phyloP scores from a whole-genome alignment of 768 basidiomycete genomes.

The Podaxis sp. region DNA sequence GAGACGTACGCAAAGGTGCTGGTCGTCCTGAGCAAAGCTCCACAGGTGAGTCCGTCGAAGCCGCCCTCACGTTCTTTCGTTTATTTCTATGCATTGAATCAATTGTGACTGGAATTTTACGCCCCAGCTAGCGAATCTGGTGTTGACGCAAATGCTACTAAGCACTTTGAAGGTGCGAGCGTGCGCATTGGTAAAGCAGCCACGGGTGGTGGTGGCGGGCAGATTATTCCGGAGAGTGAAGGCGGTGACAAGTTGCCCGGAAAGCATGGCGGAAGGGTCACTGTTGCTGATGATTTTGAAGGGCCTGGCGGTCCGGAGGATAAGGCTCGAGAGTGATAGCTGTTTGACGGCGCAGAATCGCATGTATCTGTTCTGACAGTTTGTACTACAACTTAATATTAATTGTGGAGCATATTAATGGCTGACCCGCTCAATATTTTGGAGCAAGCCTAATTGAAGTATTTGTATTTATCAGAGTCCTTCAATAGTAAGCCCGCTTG shows the following conservation, averaged over 20 bases:
- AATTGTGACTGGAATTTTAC: not conserved
- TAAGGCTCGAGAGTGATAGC: not conserved
- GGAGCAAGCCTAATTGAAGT: too few relatives aligned
- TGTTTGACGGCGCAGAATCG: not conserved
- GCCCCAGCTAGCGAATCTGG: not conserved
- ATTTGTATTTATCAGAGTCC: too few relatives aligned
- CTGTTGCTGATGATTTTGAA: not conserved
- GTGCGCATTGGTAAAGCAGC: not conserved
- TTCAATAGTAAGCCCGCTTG: constrained; percentile 36
- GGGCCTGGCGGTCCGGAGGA: not conserved
- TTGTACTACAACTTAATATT: not conserved
- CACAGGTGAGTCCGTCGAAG: not conserved
- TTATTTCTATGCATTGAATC: not conserved
- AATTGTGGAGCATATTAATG: too few relatives aligned
- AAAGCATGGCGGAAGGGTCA: not conserved
- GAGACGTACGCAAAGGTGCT: not conserved
- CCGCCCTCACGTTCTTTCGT: too few relatives aligned
- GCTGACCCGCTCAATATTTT: too few relatives aligned
- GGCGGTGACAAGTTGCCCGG: too few relatives aligned
- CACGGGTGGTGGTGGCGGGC: not conserved
- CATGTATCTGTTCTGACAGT: too few relatives aligned
- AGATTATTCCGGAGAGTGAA: not conserved
- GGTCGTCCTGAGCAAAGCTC: not conserved
- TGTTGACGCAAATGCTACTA: not conserved
- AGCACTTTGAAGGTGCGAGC: not conserved